These are phyloP conservation scores for Arthrobotrys conoides DNA, from an alignment of 2,329 filamentous ascomycete genomes.

Conservation along the genomic window DNA sequence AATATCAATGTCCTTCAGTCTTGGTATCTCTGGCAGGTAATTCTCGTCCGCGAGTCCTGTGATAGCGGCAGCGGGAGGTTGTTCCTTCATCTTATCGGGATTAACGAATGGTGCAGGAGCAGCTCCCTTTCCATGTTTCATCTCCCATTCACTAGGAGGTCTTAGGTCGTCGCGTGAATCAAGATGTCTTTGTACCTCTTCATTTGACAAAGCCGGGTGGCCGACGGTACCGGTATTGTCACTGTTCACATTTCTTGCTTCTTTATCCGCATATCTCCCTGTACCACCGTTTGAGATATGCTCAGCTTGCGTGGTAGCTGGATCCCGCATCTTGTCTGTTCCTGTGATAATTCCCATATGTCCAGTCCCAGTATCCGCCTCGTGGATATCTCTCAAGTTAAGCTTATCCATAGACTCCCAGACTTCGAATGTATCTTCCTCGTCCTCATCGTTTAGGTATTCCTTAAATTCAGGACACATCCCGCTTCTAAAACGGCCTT, in stretches of 20 bases:
- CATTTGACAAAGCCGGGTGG: conserved; percentile 30
- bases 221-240: conserved; percentile 41
- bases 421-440: conserved; percentile 91
- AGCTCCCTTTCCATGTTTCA: conserved; percentile 46
- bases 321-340: conserved; percentile 50
- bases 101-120: conserved; percentile 39
- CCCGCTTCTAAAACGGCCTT: conserved; percentile 86
- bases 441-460: conserved; percentile 90
- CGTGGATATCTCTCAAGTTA: conserved; percentile 41
- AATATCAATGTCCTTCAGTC: conserved; percentile 32
- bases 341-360: conserved; percentile 47
- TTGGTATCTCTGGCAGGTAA: conserved; percentile 4
- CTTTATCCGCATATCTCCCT: conserved; percentile 47
- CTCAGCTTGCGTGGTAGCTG: conserved; percentile 52
- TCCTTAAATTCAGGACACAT: conserved; percentile 87
- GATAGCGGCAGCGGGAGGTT: conserved; percentile 25
- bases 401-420: conserved; percentile 78
- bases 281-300: conserved; percentile 50
- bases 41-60: conserved; percentile 19
- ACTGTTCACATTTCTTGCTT: conserved; percentile 51
- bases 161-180: conserved; percentile 27
- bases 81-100: conserved; percentile 39
- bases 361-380: conserved; percentile 53
- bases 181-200: conserved; percentile 39
- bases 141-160: conserved; percentile 48